Conservation (phyloP, 2,329 filamentous ascomycete species). For the Fusarium sp. region DNA sequence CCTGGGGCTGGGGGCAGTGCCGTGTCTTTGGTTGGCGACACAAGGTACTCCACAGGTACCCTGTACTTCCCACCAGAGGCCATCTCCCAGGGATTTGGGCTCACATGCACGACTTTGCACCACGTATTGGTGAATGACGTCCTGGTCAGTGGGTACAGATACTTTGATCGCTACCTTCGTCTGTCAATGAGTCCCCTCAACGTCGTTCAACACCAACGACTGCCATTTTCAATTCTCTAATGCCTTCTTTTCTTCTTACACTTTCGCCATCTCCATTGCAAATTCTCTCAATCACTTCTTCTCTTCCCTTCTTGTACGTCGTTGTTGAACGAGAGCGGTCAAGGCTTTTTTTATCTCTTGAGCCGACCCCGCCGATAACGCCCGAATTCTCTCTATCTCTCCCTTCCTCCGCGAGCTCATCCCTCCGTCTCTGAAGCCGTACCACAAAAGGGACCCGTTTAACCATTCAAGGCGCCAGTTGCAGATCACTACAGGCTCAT, state of each 20-base stretch:
- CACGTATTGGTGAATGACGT: constrained; percentile 27
- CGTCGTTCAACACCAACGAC: constrained; percentile 26
- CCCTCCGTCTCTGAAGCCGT: constrained; percentile 11
- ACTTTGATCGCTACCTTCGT: constrained; percentile 17
- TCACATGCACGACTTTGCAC: constrained; percentile 12
- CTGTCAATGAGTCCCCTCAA: constrained; percentile 13
- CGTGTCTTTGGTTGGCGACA: constrained; percentile 8
- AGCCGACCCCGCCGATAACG: constrained; percentile 25
- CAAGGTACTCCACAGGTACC: constrained; percentile 18
- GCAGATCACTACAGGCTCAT: background rate
- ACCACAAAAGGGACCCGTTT: constrained; percentile 4
- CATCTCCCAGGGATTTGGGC: background rate
- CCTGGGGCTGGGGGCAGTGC: background rate
- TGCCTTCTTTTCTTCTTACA: background rate
- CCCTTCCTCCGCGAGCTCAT: background rate
- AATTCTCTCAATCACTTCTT: background rate
- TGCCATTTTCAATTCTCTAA: constrained; percentile 10
- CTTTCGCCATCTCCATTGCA: background rate
- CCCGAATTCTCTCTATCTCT: constrained; percentile 24
- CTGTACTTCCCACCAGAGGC: constrained; percentile 19
- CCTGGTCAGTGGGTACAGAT: constrained; percentile 23
- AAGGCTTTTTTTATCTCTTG: constrained; percentile 4
- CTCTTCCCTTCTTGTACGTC: background rate
- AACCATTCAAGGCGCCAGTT: background rate
- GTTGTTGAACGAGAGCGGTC: constrained; percentile 11